A percentile compares a stretch with the other conserved stretches of the same genome.
Evolutionary conservation across 2,329 filamentous ascomycete species (phyloP).

Genomic region (Huntiella omanensis): DNA sequence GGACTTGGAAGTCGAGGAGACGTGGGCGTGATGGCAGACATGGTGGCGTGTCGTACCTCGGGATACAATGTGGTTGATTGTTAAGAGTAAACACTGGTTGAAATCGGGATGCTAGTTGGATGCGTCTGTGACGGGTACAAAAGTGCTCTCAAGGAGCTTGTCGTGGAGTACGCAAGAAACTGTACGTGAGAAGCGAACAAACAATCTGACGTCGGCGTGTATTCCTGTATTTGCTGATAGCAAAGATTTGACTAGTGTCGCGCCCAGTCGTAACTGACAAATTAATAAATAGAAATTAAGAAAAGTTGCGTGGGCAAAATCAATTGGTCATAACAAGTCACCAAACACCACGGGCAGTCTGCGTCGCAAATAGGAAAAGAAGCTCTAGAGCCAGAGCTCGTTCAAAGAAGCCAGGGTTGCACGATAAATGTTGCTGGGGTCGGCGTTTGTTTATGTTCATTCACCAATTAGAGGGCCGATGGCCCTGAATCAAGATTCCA

Average conservation of each 20-base stretch:
- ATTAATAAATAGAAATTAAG: not conserved
- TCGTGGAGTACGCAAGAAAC: not conserved
- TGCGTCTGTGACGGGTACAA: not conserved
- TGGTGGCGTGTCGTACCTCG: slow-evolving; percentile 14
- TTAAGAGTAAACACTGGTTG: not conserved
- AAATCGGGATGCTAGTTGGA: not conserved
- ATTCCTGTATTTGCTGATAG: not conserved
- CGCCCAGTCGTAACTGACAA: not conserved
- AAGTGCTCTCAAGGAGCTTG: not conserved
- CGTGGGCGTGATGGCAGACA: slow-evolving; percentile 43
- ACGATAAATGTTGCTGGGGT: not conserved
- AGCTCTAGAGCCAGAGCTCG: not conserved
- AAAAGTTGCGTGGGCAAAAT: not conserved
- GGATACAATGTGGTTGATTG: not conserved
- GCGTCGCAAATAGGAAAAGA: not conserved
- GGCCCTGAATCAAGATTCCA: no score
- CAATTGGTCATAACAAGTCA: not conserved
- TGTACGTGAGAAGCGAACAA: not conserved
- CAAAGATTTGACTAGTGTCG: not conserved
- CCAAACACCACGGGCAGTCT: not conserved
- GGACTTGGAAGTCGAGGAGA: slow-evolving; percentile 89
- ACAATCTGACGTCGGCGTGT: not conserved
- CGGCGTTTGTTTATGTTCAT: not conserved
- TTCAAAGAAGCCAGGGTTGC: slow-evolving; percentile 2
- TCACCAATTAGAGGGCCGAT: no score